Percentiles rank a stretch among this genome's conserved stretches.
Conservation (phyloP, 2,329 filamentous ascomycete genomes). For the Chaetomium olivaceum region DNA sequence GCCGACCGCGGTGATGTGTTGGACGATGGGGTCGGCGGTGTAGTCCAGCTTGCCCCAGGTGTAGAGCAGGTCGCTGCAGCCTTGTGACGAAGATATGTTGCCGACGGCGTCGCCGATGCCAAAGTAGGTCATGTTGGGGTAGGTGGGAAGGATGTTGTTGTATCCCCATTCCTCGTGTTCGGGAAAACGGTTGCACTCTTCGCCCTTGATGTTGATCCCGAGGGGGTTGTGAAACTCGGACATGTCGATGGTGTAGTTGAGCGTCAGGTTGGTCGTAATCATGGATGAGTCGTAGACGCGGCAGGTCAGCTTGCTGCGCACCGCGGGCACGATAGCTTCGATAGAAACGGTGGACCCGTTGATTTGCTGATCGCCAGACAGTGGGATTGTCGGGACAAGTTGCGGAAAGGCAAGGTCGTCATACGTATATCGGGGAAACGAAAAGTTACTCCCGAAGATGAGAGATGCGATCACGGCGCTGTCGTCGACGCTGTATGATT, state of each 20-base stretch:
- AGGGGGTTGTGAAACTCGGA: background rate
- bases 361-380: background rate
- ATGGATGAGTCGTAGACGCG: conserved; percentile 3
- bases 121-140: conserved; percentile 12
- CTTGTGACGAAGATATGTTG: background rate
- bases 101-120: background rate
- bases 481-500: background rate
- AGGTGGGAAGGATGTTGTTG: conserved; percentile 7
- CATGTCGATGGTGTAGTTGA: background rate
- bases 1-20: conserved; percentile 1
- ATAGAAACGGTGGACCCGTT: conserved; percentile 4
- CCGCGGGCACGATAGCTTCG: background rate
- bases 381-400: background rate
- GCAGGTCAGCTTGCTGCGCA: background rate
- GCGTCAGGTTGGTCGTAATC: conserved; percentile 3
- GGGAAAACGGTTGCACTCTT: conserved; percentile 3
- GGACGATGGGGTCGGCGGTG: background rate
- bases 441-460: conserved; percentile 6
- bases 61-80: conserved; percentile 13
- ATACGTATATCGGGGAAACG: conserved; percentile 2
- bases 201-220: conserved; percentile 8
- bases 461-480: conserved; percentile 2
- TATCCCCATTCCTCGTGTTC: background rate
- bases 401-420: conserved; percentile 6
- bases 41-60: conserved; percentile 13